Conservation (phyloP, 257 asterid species). For the Haberlea rhodopensis region DNA sequence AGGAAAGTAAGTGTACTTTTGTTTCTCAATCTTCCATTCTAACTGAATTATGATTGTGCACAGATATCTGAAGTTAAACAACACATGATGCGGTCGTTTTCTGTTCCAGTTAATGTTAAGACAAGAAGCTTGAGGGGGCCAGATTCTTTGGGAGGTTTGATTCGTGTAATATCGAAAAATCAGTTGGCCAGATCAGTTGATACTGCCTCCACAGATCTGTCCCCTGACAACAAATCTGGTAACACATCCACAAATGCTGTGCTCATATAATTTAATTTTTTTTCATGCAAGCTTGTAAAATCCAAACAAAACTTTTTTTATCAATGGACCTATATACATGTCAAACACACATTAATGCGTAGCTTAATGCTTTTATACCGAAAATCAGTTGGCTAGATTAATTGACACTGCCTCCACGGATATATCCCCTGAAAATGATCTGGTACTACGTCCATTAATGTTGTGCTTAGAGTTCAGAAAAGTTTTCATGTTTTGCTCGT, state of each 20-base stretch:
- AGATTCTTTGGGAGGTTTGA: conserved; percentile 71
- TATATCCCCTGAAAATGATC: conserved; percentile 41
- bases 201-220: conserved; percentile 45
- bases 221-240: conserved; percentile 58
- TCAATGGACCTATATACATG: conserved; percentile 3
- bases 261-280: too few species aligned
- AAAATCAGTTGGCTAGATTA: conserved; percentile 40
- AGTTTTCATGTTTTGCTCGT: neutral
- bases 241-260: conserved; percentile 22
- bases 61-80: conserved; percentile 59
- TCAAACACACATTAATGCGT: conserved; percentile 7
- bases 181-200: conserved; percentile 44
- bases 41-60: conserved; percentile 27
- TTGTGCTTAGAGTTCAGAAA: neutral
- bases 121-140: conserved; percentile 65
- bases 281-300: neutral
- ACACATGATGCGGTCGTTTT: conserved; percentile 68
- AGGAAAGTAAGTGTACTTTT: neutral
- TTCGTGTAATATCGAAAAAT: conserved; percentile 72
- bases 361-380: neutral
- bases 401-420: conserved; percentile 49
- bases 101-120: conserved; percentile 84
- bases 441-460: conserved; percentile 39
- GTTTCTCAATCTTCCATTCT: conserved; percentile 19
- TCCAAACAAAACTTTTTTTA: conserved; percentile 1